phyloP scores from a whole-genome alignment of 306 rosid genomes.

The Fragaria vesca region DNA sequence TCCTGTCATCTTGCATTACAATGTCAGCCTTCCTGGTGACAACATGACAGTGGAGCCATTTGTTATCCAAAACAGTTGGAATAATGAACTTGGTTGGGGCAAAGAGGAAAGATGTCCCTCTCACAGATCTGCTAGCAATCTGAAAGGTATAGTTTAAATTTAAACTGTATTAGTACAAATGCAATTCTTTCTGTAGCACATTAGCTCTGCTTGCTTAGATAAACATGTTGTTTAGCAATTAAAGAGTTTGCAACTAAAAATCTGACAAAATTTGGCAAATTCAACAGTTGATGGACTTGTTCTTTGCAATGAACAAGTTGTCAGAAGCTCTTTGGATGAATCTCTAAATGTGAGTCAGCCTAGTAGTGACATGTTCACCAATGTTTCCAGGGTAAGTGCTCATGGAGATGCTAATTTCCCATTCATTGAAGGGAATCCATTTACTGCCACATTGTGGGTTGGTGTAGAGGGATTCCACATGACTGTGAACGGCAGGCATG shows the following conservation, averaged over 20 bases:
- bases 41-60: slow-evolving; percentile 78
- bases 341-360: slow-evolving; percentile 49
- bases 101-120: slow-evolving; percentile 77
- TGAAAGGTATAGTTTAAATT: slow-evolving; percentile 45
- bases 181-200: background rate
- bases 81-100: slow-evolving; percentile 77
- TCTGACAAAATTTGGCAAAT: slow-evolving; percentile 35
- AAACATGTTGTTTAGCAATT: background rate
- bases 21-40: slow-evolving; percentile 72
- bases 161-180: background rate
- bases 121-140: slow-evolving; percentile 47
- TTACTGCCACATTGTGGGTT: slow-evolving; percentile 82
- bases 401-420: slow-evolving; percentile 73
- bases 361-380: slow-evolving; percentile 39
- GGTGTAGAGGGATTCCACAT: slow-evolving; percentile 94
- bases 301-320: slow-evolving; percentile 76
- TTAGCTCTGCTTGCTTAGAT: background rate
- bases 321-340: slow-evolving; percentile 53
- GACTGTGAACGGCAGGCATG: slow-evolving; percentile 92
- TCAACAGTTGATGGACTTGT: slow-evolving; percentile 87
- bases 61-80: slow-evolving; percentile 85
- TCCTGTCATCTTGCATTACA: slow-evolving; percentile 68
- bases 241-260: slow-evolving; percentile 9
- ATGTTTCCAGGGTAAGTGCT: slow-evolving; percentile 58
- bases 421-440: slow-evolving; percentile 76